Evolutionary conservation across 768 basidiomycete genomes (phyloP), one percentile per base, ranked within the genome.

Genomic region (Punctularia strigosozonata): DNA sequence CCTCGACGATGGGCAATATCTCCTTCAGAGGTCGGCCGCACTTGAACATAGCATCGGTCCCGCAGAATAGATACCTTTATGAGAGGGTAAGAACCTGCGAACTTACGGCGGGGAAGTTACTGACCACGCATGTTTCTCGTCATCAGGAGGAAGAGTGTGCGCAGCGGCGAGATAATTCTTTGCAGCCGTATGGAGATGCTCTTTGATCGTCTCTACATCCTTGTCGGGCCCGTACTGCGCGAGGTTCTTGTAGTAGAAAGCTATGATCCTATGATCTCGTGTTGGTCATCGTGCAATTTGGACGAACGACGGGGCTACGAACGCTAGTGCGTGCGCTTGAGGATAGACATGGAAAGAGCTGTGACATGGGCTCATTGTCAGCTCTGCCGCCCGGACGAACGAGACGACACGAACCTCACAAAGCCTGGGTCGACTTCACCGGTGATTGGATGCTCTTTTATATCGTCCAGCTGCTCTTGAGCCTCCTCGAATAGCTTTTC

Each of bases 401-500:
- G n/a, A n/a, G n/a, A n/a, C n/a, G n/a, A n/a, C n/a, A n/a, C n/a
- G n/a, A n/a, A n/a, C 18, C 8, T 10, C 13, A 10, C 33, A 19
- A 34, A 34, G 10, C 33, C 33, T 13, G 10, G 33, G 18, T 34
- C 33, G 19, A 10, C 10, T 8, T 28, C 26, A 8, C 15, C 15
- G 26, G 18, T 34, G 13, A 34, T 8, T 10, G 33, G 33, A 34
- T 34, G 12, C 10, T 10, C 20, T 8, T 37, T 20, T 10, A 38
- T 5, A 17, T 37, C 37, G 15, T 30, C 21, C n/a, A 48, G 20
- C 6, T 50, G 36, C 7, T 50, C 45, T 6, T 46, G 36, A 2
- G 56, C 52, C 35, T 49, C 44, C 38, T 50, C 43, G 13, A 43
- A 39, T 3, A 53, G 41, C 4, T 41, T 22, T 25, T 37, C 39